phyloP scores from a whole-genome alignment of 176 grass and related monocot species.

The Cenchrus fungigraminus region DNA sequence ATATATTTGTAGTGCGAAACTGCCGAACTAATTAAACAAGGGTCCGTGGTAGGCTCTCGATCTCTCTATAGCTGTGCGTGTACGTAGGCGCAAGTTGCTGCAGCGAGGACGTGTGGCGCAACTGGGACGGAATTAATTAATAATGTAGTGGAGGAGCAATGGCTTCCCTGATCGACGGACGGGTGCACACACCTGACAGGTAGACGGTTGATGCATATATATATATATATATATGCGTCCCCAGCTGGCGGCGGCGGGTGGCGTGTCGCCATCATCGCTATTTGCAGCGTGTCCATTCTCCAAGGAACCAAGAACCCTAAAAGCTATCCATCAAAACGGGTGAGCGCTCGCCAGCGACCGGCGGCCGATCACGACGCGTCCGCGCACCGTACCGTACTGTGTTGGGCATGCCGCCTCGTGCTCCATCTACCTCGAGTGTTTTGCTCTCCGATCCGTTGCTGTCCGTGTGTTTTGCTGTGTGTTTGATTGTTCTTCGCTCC shows the following conservation, averaged over 20 bases:
- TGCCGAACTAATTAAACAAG: no score
- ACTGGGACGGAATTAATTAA: no score
- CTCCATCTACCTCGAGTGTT: background rate
- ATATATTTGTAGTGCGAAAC: no score
- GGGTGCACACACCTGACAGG: background rate
- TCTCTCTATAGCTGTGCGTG: no score
- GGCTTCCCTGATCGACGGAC: background rate
- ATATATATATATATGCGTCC: background rate
- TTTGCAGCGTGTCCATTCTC: background rate
- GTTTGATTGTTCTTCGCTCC: no score
- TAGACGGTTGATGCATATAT: background rate
- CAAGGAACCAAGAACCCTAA: background rate
- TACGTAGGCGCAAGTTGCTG: no score
- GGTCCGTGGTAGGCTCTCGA: no score
- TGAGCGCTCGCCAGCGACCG: background rate
- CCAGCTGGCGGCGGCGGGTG: background rate
- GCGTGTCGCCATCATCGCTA: background rate
- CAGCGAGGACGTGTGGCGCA: no score
- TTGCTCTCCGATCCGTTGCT: no score
- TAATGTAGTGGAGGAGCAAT: no score
- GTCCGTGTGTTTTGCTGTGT: no score
- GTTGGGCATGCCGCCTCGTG: background rate
- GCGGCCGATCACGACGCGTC: background rate
- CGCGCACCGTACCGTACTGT: background rate
- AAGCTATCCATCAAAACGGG: background rate